phyloP scores from a whole-genome alignment of 441 rosid genomes.

The Corymbia citriodora region DNA sequence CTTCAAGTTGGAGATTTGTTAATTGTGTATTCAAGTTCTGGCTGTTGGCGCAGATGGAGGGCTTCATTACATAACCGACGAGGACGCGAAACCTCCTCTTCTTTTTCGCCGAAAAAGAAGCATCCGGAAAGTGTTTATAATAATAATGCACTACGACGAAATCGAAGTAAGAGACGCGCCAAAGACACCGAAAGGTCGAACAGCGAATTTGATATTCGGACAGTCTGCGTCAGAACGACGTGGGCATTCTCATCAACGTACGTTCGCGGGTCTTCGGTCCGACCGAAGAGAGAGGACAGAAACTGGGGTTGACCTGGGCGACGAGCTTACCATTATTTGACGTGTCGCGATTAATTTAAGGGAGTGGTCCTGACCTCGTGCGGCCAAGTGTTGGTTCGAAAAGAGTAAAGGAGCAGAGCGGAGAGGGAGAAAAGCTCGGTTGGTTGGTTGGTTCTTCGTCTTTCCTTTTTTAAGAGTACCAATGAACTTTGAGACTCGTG shows the following conservation, averaged over 20 bases:
- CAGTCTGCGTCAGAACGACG: not conserved
- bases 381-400: not conserved
- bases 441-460: not conserved
- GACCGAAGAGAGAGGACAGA: not conserved
- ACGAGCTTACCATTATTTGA: not conserved
- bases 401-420: not conserved
- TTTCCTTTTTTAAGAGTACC: not conserved
- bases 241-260: not conserved
- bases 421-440: not conserved
- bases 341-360: not conserved
- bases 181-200: not conserved
- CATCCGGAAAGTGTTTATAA: not conserved
- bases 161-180: not conserved
- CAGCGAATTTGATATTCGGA: not conserved
- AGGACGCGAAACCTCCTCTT: not conserved
- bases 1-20: not conserved
- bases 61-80: not conserved
- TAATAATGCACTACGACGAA: not conserved
- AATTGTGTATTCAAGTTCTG: not conserved
- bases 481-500: not conserved
- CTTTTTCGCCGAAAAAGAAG: not conserved
- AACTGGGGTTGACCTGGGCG: not conserved
- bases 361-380: not conserved
- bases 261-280: not conserved
- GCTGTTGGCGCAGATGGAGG: not conserved